phyloP scores from a whole-genome alignment of 192 early-diverging fungal species.

The Geosiphon pyriformis region DNA sequence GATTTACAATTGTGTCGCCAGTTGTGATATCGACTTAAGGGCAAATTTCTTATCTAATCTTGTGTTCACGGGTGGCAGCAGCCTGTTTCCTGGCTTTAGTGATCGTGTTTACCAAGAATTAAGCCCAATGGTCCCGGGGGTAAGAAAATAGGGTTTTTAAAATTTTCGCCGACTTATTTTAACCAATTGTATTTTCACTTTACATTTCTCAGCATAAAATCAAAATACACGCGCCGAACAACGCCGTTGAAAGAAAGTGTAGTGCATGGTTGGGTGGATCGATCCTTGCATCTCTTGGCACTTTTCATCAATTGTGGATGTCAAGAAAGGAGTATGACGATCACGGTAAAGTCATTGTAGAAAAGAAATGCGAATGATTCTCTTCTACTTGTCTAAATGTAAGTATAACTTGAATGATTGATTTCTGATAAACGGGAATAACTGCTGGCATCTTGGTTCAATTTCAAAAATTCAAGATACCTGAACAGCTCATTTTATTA shows the following conservation, averaged over 20 bases:
- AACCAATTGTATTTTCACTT: not conserved
- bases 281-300: conserved; percentile 88
- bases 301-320: conserved; percentile 99
- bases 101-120: conserved; percentile 80
- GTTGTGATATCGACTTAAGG: conserved; percentile 86
- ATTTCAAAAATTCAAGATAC: too few relatives aligned
- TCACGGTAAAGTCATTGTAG: conserved; percentile 73
- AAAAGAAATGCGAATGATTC: conserved; percentile 76
- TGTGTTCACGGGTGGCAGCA: conserved; percentile 87
- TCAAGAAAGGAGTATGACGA: conserved; percentile 95
- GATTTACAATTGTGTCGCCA: conserved; percentile 62
- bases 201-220: conserved; percentile 66
- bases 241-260: conserved; percentile 79
- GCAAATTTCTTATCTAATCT: conserved; percentile 75
- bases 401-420: too few relatives aligned
- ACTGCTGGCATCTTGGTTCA: too few relatives aligned
- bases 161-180: not conserved
- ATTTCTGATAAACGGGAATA: too few relatives aligned
- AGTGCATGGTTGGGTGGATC: conserved; percentile 98
- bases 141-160: conserved; percentile 35
- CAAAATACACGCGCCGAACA: conserved; percentile 74
- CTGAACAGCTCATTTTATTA: too few relatives aligned
- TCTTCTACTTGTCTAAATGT: too few relatives aligned
- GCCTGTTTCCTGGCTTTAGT: conserved; percentile 78
- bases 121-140: conserved; percentile 55